These are phyloP conservation scores for Microbotryum lychnidis-dioicae DNA, from an alignment of 1,284 basidiomycete species.

Conservation along the genomic window DNA sequence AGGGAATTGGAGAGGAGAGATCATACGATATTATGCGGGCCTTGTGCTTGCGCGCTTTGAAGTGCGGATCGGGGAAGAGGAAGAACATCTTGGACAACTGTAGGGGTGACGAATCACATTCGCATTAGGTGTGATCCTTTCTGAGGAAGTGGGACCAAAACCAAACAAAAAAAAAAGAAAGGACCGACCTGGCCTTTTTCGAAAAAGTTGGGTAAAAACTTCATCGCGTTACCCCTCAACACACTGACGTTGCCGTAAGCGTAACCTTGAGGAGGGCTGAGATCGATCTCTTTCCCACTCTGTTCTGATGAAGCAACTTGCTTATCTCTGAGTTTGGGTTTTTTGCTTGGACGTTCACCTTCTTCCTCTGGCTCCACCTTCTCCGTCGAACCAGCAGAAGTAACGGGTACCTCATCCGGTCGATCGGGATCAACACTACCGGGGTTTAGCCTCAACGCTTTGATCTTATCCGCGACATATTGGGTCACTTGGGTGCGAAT, in stretches of 20 bases:
- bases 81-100: conserved; percentile 85
- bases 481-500: conserved; percentile 94
- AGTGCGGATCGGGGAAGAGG: conserved; percentile 98
- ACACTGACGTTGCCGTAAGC: conserved; percentile 85
- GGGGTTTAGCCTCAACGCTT: conserved; percentile 62
- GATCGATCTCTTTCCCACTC: conserved; percentile 20
- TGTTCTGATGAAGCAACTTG: conserved; percentile 2
- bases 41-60: conserved; percentile 97
- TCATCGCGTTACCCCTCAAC: conserved; percentile 80
- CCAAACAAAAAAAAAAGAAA: too few relatives aligned
- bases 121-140: neutral
- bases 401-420: conserved; percentile 18
- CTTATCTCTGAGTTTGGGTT: conserved; percentile 8
- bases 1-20: neutral
- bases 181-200: conserved; percentile 61
- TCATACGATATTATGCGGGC: conserved; percentile 47
- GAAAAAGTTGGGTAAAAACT: conserved; percentile 97
- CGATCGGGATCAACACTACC: conserved; percentile 29
- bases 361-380: conserved; percentile 10
- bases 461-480: conserved; percentile 90
- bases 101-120: too few relatives aligned
- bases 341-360: conserved; percentile 8
- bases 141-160: too few relatives aligned
- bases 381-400: conserved; percentile 12
- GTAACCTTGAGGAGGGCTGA: conserved; percentile 43